Evolutionary conservation across 148 eudicot species (phyloP).

Genomic region (Amaranthus cruentus): DNA sequence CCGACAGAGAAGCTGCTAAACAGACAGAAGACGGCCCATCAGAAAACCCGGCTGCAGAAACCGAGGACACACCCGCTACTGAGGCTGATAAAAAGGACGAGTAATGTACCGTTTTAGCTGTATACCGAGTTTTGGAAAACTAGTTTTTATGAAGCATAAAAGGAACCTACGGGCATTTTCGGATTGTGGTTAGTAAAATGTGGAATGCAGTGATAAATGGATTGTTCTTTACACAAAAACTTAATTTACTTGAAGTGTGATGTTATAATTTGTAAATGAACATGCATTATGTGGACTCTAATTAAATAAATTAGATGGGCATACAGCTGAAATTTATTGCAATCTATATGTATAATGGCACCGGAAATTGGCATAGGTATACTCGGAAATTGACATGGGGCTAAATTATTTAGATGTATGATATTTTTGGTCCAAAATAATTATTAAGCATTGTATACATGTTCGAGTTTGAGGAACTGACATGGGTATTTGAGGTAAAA

Average conservation of each 20-base stretch:
- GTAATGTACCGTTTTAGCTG: slow-evolving; percentile 17
- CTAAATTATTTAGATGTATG: too few relatives aligned
- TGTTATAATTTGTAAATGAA: slow-evolving; percentile 6
- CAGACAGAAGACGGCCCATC: slow-evolving; percentile 27
- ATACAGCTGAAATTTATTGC: background rate
- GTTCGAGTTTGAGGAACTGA: too few relatives aligned
- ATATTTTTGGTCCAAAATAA: too few relatives aligned
- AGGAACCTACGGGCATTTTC: background rate
- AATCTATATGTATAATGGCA: background rate
- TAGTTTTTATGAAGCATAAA: background rate
- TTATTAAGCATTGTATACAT: too few relatives aligned
- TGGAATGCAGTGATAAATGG: slow-evolving; percentile 4
- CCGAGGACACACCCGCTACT: slow-evolving; percentile 19
- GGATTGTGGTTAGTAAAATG: background rate
- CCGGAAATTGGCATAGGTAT: too few relatives aligned
- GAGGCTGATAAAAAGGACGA: slow-evolving; percentile 43
- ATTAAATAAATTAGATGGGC: slow-evolving; percentile 18
- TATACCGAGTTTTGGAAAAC: slow-evolving; percentile 1
- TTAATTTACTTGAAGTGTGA: slow-evolving; percentile 1
- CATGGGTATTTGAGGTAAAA: too few relatives aligned
- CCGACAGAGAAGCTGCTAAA: slow-evolving; percentile 30
- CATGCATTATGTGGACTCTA: slow-evolving; percentile 17
- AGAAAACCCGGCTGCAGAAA: slow-evolving; percentile 23
- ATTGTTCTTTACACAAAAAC: background rate
- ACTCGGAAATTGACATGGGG: too few relatives aligned